These are phyloP conservation scores for Effrenium voratum DNA, from an alignment of 73 alveolate genomes.

Conservation along the genomic window DNA sequence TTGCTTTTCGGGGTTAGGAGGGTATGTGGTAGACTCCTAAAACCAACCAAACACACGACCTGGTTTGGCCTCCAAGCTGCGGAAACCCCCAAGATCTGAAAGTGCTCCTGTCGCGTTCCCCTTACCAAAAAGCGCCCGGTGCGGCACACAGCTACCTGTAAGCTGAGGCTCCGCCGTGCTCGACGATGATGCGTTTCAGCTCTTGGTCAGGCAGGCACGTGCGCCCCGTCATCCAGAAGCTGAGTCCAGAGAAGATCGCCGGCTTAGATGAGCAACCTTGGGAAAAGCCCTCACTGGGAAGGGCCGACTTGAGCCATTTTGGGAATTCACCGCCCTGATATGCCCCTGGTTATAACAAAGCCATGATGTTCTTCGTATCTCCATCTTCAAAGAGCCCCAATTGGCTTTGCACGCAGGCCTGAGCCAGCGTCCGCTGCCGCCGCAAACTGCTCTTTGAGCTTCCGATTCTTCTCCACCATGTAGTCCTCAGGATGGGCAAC, in stretches of 20 bases:
- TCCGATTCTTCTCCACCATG: conserved; percentile 90
- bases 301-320: too few relatives aligned
- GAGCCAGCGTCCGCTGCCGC: conserved; percentile 48
- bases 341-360: not conserved
- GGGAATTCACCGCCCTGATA: not conserved
- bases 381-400: not conserved
- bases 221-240: conserved; percentile 93
- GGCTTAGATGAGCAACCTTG: not conserved
- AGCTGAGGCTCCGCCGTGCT: conserved; percentile 66
- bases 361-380: not conserved
- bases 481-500: conserved; percentile 18
- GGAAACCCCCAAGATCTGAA: too few relatives aligned
- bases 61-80: too few relatives aligned
- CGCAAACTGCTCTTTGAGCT: conserved; percentile 91
- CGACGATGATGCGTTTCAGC: conserved; percentile 82
- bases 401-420: not conserved
- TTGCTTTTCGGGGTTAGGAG: too few relatives aligned
- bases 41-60: too few relatives aligned
- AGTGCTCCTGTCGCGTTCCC: too few relatives aligned
- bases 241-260: conserved; percentile 54
- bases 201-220: conserved; percentile 92
- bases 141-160: too few relatives aligned
- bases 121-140: too few relatives aligned
- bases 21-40: too few relatives aligned
- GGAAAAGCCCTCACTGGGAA: too few relatives aligned